Evolutionary conservation across 768 basidiomycete species (phyloP).

Genomic region (Macrocybe gigantea): DNA sequence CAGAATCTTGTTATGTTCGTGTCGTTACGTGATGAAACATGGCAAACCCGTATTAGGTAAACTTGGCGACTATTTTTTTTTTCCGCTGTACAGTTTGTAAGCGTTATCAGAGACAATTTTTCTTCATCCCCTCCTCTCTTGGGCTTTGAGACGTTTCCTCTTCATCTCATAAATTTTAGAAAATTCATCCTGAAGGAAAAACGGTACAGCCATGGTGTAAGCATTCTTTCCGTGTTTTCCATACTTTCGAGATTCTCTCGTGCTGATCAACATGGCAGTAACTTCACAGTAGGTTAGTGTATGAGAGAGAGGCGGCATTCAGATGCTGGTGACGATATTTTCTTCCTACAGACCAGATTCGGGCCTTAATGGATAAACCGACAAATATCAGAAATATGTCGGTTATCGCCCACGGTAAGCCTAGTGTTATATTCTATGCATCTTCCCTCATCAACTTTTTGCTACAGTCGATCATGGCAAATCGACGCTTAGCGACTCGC

Average conservation of each 20-base stretch:
- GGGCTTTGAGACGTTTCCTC: constrained; percentile 4
- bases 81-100: neutral
- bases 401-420: constrained; percentile 82
- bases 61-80: constrained; percentile 6
- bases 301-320: neutral
- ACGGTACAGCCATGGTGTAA: constrained; percentile 65
- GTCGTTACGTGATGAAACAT: too few relatives aligned
- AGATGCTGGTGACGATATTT: neutral
- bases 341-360: constrained; percentile 64
- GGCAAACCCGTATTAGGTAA: neutral
- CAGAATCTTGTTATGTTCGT: too few relatives aligned
- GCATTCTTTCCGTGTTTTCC: constrained; percentile 24
- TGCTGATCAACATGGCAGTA: constrained; percentile 44
- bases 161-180: constrained; percentile 6
- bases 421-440: neutral
- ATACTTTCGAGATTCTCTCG: neutral
- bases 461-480: constrained; percentile 95
- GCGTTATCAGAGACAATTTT: constrained; percentile 7
- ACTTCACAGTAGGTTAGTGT: constrained; percentile 71
- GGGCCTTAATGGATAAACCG: constrained; percentile 79
- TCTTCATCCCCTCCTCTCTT: constrained; percentile 1
- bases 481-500: constrained; percentile 96
- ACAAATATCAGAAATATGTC: constrained; percentile 94
- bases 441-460: neutral
- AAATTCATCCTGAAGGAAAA: neutral